Evolutionary conservation across 202 grass and related monocot species (phyloP).

Genomic region (Tripidium arundinaceum): DNA sequence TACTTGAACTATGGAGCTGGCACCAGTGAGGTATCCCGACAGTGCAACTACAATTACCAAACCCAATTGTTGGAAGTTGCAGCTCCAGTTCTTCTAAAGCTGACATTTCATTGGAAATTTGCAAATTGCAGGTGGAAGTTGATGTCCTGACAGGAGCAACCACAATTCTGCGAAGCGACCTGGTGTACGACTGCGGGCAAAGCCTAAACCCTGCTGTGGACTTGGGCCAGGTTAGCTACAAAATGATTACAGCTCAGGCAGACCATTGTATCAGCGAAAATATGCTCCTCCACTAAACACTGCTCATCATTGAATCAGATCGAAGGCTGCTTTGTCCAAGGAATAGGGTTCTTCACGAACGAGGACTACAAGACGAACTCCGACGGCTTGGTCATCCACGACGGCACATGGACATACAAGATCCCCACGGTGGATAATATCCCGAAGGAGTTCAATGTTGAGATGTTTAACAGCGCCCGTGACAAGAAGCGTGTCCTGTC

Average conservation of each 20-base stretch:
- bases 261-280: background rate
- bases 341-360: constrained; percentile 89
- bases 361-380: constrained; percentile 72
- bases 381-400: constrained; percentile 66
- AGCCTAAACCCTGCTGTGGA: constrained; percentile 87
- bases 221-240: constrained; percentile 62
- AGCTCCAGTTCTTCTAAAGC: background rate
- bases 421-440: constrained; percentile 87
- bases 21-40: constrained; percentile 54
- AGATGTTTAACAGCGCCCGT: constrained; percentile 64
- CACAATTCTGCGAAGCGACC: constrained; percentile 69
- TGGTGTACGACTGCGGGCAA: constrained; percentile 72
- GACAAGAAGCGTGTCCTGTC: constrained; percentile 71
- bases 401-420: constrained; percentile 96
- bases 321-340: constrained; percentile 86
- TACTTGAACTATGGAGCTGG: constrained; percentile 86
- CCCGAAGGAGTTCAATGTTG: constrained; percentile 81
- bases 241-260: background rate
- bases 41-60: background rate
- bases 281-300: background rate
- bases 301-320: constrained; percentile 36
- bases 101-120: constrained; percentile 5
- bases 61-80: background rate
- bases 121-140: constrained; percentile 68
- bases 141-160: constrained; percentile 73